phyloP scores from a whole-genome alignment of 2,329 filamentous ascomycete species.

The Xylaria sp. region DNA sequence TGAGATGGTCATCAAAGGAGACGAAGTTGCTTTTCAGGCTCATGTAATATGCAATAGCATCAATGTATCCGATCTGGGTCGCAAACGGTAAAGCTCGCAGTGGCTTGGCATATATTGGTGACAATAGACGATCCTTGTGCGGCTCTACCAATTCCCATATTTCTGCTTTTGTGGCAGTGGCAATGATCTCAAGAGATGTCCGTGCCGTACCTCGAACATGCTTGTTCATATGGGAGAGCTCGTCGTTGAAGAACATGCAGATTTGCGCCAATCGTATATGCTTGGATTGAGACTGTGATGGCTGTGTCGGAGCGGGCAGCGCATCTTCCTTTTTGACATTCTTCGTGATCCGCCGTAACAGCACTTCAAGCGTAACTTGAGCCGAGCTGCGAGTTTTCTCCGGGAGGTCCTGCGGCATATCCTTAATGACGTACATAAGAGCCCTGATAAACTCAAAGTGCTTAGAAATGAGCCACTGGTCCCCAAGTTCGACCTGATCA shows the following conservation, averaged over 20 bases:
- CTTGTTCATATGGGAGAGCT: conserved; percentile 94
- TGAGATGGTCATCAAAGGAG: conserved; percentile 90
- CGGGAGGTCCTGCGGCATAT: conserved; percentile 93
- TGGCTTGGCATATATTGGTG: conserved; percentile 94
- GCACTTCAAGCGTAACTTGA: conserved; percentile 81
- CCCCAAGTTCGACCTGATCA: conserved; percentile 84
- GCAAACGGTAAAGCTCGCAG: conserved; percentile 91
- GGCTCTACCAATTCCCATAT: conserved; percentile 90
- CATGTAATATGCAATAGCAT: conserved; percentile 95
- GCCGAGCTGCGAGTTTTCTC: conserved; percentile 87
- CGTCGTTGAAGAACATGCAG: conserved; percentile 85
- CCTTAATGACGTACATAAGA: conserved; percentile 97
- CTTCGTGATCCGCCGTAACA: conserved; percentile 82
- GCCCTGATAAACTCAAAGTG: conserved; percentile 90
- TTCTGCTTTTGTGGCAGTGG: conserved; percentile 78
- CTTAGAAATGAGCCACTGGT: conserved; percentile 81
- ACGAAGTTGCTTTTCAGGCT: conserved; percentile 89
- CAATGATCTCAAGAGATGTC: conserved; percentile 81
- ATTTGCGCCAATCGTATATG: conserved; percentile 75
- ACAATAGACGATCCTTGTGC: conserved; percentile 88
- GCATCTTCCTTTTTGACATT: conserved; percentile 83
- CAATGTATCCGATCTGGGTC: conserved; percentile 97
- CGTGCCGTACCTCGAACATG: conserved; percentile 91
- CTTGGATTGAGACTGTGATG: conserved; percentile 59
- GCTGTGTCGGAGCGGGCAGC: conserved; percentile 51